Conservation (phyloP, 345 rosid genomes). For the Hevea brasiliensis region DNA sequence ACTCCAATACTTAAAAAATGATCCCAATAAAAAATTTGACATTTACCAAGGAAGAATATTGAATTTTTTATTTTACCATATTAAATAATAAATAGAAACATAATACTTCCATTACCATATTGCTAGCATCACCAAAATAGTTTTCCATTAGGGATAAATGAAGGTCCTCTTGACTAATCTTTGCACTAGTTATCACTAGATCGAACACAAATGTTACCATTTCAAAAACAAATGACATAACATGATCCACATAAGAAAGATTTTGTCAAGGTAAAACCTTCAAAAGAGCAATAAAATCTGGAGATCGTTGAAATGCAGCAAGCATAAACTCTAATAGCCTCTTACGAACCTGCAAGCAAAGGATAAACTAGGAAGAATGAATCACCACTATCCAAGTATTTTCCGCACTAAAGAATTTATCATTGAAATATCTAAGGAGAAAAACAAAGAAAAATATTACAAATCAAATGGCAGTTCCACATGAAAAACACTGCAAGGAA, state of each 20-base stretch:
- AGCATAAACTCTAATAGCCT: conserved; percentile 85
- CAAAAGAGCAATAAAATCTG: conserved; percentile 70
- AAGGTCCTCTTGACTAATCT: not conserved
- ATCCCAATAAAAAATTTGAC: not conserved
- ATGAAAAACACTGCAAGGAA: not conserved
- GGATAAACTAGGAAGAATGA: not conserved
- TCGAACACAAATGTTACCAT: not conserved
- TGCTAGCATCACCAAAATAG: not conserved
- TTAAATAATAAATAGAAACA: too few relatives aligned
- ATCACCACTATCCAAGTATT: not conserved
- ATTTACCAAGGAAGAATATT: not conserved
- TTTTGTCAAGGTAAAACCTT: conserved; percentile 48
- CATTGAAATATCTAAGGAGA: not conserved
- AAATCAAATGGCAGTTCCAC: not conserved
- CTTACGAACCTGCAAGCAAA: conserved; percentile 58
- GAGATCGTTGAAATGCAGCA: conserved; percentile 87
- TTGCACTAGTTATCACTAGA: not conserved
- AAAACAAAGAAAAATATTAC: not conserved
- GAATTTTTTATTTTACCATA: not conserved
- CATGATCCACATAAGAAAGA: not conserved
- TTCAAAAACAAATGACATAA: not conserved
- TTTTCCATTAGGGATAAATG: not conserved
- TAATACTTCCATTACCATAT: too few relatives aligned
- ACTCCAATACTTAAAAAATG: not conserved
- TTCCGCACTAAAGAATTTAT: not conserved